Evolutionary conservation across 441 rosid species (phyloP).

Genomic region (Arabidopsis lyrata): DNA sequence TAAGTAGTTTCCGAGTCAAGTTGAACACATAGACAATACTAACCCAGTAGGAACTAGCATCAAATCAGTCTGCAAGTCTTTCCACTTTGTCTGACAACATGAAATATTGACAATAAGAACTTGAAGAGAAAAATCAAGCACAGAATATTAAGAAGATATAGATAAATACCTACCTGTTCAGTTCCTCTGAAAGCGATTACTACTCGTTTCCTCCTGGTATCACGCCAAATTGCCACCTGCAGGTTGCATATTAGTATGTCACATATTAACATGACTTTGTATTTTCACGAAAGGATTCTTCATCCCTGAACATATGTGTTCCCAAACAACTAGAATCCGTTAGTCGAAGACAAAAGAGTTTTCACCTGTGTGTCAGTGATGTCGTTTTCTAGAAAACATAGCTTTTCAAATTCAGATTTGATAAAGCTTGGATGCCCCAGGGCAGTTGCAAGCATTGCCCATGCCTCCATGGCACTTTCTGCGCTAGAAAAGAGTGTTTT

Average conservation of each 20-base stretch:
- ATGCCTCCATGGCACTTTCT: conserved; percentile 98
- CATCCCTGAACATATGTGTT: background rate
- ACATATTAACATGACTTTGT: conserved; percentile 11
- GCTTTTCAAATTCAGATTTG: conserved; percentile 94
- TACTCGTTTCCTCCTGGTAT: conserved; percentile 75
- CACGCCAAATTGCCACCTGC: conserved; percentile 98
- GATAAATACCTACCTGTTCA: conserved; percentile 74
- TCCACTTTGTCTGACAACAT: conserved; percentile 79
- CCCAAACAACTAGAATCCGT: conserved; percentile 13
- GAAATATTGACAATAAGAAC: conserved; percentile 35
- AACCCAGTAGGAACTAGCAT: conserved; percentile 95
- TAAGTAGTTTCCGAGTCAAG: background rate
- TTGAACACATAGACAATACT: conserved; percentile 34
- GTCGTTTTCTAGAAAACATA: conserved; percentile 86
- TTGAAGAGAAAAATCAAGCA: conserved; percentile 22
- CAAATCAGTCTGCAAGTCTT: conserved; percentile 91
- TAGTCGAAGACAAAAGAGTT: conserved; percentile 25
- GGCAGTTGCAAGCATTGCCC: conserved; percentile 99
- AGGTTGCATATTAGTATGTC: conserved; percentile 41
- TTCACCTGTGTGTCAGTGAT: conserved; percentile 91
- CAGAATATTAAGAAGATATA: conserved; percentile 31
- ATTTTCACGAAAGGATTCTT: background rate
- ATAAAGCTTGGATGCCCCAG: conserved; percentile 95
- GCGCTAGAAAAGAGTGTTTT: conserved; percentile 81
- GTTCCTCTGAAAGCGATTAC: conserved; percentile 98